Evolutionary conservation across 768 basidiomycete species (phyloP).

Genomic region (Termitomyces sp.): DNA sequence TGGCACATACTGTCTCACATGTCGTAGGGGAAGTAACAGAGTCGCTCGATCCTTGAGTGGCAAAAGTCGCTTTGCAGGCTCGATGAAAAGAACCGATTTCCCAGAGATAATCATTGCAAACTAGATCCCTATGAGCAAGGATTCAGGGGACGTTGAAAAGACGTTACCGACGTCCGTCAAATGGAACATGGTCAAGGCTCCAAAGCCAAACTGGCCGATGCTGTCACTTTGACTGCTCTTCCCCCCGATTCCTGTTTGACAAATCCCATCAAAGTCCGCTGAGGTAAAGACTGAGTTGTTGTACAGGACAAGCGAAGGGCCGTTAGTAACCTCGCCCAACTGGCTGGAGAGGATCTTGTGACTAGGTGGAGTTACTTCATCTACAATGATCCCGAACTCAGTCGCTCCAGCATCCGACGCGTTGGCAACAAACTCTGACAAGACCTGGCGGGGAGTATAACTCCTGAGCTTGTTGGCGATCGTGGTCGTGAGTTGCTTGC

Average conservation of each 20-base stretch:
- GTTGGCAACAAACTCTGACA: constrained; percentile 50
- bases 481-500: constrained; percentile 35
- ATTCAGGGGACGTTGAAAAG: background rate
- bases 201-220: constrained; percentile 50
- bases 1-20: constrained; percentile 28
- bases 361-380: constrained; percentile 18
- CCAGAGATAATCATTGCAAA: constrained; percentile 30
- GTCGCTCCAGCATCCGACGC: constrained; percentile 45
- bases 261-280: constrained; percentile 42
- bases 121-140: constrained; percentile 13
- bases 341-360: constrained; percentile 24
- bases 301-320: constrained; percentile 37
- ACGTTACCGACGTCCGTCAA: constrained; percentile 37
- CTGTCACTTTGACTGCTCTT: constrained; percentile 31
- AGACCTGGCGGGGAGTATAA: constrained; percentile 37
- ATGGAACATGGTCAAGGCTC: constrained; percentile 48
- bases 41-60: constrained; percentile 27
- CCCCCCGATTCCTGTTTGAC: constrained; percentile 38
- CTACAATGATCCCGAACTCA: constrained; percentile 35
- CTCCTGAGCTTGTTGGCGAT: constrained; percentile 36
- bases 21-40: constrained; percentile 24
- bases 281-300: constrained; percentile 38
- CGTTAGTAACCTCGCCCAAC: constrained; percentile 28
- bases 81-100: constrained; percentile 31
- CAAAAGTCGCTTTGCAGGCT: constrained; percentile 39